A percentile compares a stretch with the other conserved stretches of the same genome.
Evolutionary conservation across 345 rosid genomes (phyloP).

Genomic region (Clarkia xantiana): DNA sequence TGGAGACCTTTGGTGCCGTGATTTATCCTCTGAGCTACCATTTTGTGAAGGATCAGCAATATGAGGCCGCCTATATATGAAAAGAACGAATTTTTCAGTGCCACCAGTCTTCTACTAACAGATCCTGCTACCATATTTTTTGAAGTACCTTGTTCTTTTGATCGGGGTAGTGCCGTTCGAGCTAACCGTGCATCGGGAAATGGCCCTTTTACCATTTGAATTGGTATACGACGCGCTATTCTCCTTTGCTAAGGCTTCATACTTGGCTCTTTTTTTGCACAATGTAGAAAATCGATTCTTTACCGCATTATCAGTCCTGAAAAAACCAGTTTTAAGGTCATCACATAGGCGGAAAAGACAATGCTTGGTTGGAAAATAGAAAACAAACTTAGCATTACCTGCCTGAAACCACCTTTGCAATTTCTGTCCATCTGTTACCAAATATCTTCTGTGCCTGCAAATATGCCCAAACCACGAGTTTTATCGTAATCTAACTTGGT

Average conservation of each 20-base stretch:
- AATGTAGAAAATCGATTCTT: slow-evolving; percentile 93
- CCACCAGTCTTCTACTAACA: not conserved
- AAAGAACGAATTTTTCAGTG: not conserved
- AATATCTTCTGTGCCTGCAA: slow-evolving; percentile 82
- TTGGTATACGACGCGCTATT: slow-evolving; percentile 35
- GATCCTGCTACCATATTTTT: not conserved
- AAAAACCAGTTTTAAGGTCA: slow-evolving; percentile 3
- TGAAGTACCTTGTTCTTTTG: slow-evolving; percentile 54
- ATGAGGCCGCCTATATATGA: slow-evolving; percentile 46
- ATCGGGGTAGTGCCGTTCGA: slow-evolving; percentile 23
- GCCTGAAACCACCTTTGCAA: slow-evolving; percentile 98
- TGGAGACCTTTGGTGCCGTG: slow-evolving; percentile 55
- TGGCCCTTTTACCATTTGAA: slow-evolving; percentile 57
- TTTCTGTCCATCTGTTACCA: slow-evolving; percentile 98
- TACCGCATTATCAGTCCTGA: slow-evolving; percentile 97
- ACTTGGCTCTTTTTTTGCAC: slow-evolving; percentile 95
- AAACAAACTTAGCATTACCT: slow-evolving; percentile 31
- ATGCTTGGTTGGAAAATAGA: not conserved
- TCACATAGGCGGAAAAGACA: not conserved
- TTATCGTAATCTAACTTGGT: not conserved
- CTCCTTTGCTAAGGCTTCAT: slow-evolving; percentile 80
- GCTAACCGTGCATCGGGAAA: slow-evolving; percentile 27
- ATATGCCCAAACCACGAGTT: slow-evolving; percentile 3
- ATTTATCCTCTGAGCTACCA: slow-evolving; percentile 32
- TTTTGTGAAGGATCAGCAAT: slow-evolving; percentile 29